Base-by-base conservation (phyloP, 2,329 filamentous ascomycete genomes). In the Claviceps capensis region DNA sequence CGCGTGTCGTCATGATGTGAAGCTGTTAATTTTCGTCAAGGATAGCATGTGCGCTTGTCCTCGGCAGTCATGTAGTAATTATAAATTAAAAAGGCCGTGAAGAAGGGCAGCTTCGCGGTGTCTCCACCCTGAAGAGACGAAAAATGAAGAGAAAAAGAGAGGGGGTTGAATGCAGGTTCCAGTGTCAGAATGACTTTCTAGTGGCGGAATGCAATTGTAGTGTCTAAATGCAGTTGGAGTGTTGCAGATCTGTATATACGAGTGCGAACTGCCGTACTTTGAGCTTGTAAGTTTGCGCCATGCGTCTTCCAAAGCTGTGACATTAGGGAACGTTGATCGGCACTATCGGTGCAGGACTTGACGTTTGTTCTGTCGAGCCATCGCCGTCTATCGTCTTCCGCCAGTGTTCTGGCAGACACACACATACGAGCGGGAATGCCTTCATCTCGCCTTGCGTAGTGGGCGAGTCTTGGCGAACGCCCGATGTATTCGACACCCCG, bases 331-430 rank as follows among this genome's bases (percentile, higher is more conserved):
- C 19, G 5, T 37, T 53, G 9, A 50, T 45, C 19, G 55, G 48
- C 37, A 46, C 50, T 11, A 36, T 34, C 5, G 36, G 52, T 46
- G 61, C 60, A 63, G 61, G 62, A 50, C 60, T 75, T 13, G 79
- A 82, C 51, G 74, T 76, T 9, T 77, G 76, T 62, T 85, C 82
- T 4, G 81, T 83, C 30, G 82, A 85, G 36, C 78, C 77, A 62
- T 96, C 90, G 54, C 89, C 88, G 57, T 97, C 91, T 60, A 97
- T 95, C 2, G 91, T 97, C 71, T 93, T 95, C 63, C 84, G 82
- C 91, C 91, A 98, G 67, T 96, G 90, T 63, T 95, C 87, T 26
- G 91, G 93, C 36, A 95, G 73, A 68, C 93, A 97, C 43, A 97
- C 88, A 64, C 91, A 98, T 48, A 98, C 91, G 56, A 98, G 76